Evolutionary conservation across 176 grass and related monocot genomes (phyloP).

Genomic region (Puya raimondii): DNA sequence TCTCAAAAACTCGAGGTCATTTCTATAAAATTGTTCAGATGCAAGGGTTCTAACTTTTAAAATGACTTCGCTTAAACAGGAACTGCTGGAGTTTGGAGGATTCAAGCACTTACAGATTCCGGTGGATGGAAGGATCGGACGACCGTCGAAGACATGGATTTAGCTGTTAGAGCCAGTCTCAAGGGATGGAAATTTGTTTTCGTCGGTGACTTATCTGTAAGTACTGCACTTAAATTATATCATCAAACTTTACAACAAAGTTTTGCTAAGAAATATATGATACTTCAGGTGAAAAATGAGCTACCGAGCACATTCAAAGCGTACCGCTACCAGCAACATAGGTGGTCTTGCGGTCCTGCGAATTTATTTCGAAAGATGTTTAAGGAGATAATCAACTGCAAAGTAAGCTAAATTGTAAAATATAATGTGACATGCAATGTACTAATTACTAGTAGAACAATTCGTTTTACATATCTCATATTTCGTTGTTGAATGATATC

Average conservation of each 20-base stretch:
- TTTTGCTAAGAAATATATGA: background rate
- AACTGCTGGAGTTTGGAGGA: constrained; percentile 70
- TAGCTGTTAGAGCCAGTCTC: constrained; percentile 65
- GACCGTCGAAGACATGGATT: constrained; percentile 93
- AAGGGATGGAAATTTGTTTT: constrained; percentile 77
- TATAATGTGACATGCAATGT: constrained; percentile 8
- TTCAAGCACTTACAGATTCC: constrained; percentile 46
- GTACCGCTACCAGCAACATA: constrained; percentile 72
- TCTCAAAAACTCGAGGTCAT: background rate
- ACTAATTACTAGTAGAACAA: background rate
- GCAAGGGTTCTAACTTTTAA: background rate
- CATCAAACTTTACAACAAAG: background rate
- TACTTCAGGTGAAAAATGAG: constrained; percentile 47
- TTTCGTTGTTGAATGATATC: background rate
- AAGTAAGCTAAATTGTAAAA: background rate
- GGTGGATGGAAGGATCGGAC: constrained; percentile 88
- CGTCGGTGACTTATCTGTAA: constrained; percentile 33
- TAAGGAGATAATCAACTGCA: constrained; percentile 44
- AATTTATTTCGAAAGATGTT: constrained; percentile 77
- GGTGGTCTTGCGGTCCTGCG: constrained; percentile 69
- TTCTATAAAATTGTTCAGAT: background rate
- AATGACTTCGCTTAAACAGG: constrained; percentile 11
- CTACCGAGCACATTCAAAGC: constrained; percentile 65
- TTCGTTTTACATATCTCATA: background rate
- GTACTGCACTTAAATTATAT: constrained; percentile 4